A percentile compares a stretch with the other conserved stretches of the same genome.
phyloP scores from a whole-genome alignment of 768 basidiomycete species.

The Boletellus ananas region DNA sequence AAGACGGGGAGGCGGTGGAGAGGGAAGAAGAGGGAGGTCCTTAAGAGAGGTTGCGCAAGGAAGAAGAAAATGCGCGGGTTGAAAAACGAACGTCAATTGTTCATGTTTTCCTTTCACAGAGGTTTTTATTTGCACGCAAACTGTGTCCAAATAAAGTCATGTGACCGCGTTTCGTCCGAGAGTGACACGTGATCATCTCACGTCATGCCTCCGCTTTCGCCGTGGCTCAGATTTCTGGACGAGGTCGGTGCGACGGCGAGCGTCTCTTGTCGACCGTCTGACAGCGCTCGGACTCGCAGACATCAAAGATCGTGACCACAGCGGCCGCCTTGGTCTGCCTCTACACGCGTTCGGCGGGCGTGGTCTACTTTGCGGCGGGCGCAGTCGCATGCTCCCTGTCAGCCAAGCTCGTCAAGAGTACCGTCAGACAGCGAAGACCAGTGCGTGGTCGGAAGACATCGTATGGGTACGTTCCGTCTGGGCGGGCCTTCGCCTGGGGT shows the following conservation, averaged over 20 bases:
- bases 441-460: slow-evolving; percentile 43
- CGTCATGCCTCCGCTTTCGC: slow-evolving; percentile 3
- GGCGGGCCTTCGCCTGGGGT: not conserved
- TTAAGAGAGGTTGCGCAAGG: slow-evolving; percentile 16
- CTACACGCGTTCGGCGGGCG: slow-evolving; percentile 60
- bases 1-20: slow-evolving; percentile 17
- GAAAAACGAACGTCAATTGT: slow-evolving; percentile 29
- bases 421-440: slow-evolving; percentile 66
- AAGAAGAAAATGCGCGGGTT: slow-evolving; percentile 1
- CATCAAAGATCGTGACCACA: slow-evolving; percentile 51
- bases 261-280: not conserved
- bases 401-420: slow-evolving; percentile 58
- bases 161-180: slow-evolving; percentile 28
- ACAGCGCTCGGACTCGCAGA: slow-evolving; percentile 37
- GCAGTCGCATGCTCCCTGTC: slow-evolving; percentile 52
- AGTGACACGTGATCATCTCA: slow-evolving; percentile 6
- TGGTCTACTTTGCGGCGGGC: slow-evolving; percentile 56
- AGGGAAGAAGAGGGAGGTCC: slow-evolving; percentile 8
- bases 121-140: slow-evolving; percentile 27
- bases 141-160: slow-evolving; percentile 30
- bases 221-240: slow-evolving; percentile 32
- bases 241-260: slow-evolving; percentile 19
- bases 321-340: slow-evolving; percentile 49
- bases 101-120: slow-evolving; percentile 23
- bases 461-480: slow-evolving; percentile 58